Base-by-base conservation (phyloP, 2,329 filamentous ascomycete species). In the Penicillium sp. region DNA sequence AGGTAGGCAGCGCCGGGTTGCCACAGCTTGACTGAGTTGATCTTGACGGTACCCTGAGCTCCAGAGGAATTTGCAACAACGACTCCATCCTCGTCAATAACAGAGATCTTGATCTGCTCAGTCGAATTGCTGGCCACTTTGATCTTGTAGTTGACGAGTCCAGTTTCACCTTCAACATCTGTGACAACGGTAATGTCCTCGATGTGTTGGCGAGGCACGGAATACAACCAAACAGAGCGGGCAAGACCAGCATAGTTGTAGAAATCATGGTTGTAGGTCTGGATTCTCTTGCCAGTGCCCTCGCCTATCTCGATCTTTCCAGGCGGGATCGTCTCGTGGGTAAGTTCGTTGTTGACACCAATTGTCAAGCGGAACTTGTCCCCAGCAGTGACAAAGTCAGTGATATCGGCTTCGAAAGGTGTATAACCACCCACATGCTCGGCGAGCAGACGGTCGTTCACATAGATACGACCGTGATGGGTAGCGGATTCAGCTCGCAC, bases 191-290 rank as follows among this genome's bases (percentile, higher is more conserved):
- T 63, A n/a, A 68, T 59, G 38, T 68, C 67, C 16, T 54, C 40
- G 37, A 70, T 56, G 18, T 50, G 59, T 2, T 58, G 50, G 0
- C 37, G 23, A 9, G 68, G 65, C 2, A 69, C 62, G 12, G 56
- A 59, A 31, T 62, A 70, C 1, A 70, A 37, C 55, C 58, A 69
- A 3, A 70, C 57, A 0, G 68, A 71, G 1, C 68, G 63, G 2
- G 64, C 60, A 18, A 70, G 57, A 15, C 68, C 68, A 3, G 60
- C 47, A 40, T 68, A 69, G 50, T 72, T 72, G 50, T 63, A 69
- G 40, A 70, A 72, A 50, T 69, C 68, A 51, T 70, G 66, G 35
- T 66, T 60, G 29, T 69, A 69, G 9, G 50, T 46, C 52, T 71
- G 64, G 16, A 57, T 56, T 13, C 53, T 57, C 35, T 54, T 64